Evolutionary conservation across 2,329 filamentous ascomycete species (phyloP).

Genomic region (Exophiala sp.): DNA sequence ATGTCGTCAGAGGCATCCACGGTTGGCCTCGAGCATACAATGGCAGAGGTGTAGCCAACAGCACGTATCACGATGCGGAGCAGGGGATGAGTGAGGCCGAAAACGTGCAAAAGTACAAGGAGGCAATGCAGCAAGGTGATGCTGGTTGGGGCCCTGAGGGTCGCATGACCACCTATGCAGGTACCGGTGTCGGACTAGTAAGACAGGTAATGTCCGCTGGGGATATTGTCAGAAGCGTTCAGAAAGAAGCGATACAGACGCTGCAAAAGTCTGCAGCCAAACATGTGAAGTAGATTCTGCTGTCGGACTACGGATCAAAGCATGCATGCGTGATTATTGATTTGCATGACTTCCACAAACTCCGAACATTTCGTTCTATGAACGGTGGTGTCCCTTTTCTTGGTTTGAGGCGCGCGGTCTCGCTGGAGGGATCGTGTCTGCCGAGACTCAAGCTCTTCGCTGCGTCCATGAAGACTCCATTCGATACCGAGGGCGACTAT

Average conservation of each 20-base stretch:
- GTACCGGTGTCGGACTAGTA: slow-evolving; percentile 59
- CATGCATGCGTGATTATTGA: too few relatives aligned
- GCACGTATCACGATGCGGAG: slow-evolving; percentile 46
- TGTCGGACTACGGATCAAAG: not conserved
- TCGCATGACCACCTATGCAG: slow-evolving; percentile 61
- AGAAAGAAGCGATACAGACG: slow-evolving; percentile 18
- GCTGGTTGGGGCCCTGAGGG: slow-evolving; percentile 52
- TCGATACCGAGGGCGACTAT: too few relatives aligned
- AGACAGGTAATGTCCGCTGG: slow-evolving; percentile 48
- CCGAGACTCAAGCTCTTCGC: too few relatives aligned
- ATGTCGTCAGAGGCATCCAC: slow-evolving; percentile 53
- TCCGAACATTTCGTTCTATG: too few relatives aligned
- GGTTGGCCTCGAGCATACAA: slow-evolving; percentile 58
- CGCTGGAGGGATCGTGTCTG: too few relatives aligned
- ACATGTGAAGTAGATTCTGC: slow-evolving; percentile 2
- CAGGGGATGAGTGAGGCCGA: slow-evolving; percentile 38
- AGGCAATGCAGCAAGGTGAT: slow-evolving; percentile 51
- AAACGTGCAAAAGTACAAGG: slow-evolving; percentile 43
- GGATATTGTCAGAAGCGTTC: slow-evolving; percentile 44
- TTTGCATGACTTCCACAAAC: too few relatives aligned
- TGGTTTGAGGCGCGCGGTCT: too few relatives aligned
- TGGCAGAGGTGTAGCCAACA: slow-evolving; percentile 57
- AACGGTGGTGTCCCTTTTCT: too few relatives aligned
- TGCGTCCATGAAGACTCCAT: too few relatives aligned
- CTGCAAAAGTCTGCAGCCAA: slow-evolving; percentile 17